A percentile compares a stretch with the other conserved stretches of the same genome.
These are phyloP conservation scores for Coemansia biformis DNA, from an alignment of 192 early-diverging fungal genomes.

Conservation along the genomic window DNA sequence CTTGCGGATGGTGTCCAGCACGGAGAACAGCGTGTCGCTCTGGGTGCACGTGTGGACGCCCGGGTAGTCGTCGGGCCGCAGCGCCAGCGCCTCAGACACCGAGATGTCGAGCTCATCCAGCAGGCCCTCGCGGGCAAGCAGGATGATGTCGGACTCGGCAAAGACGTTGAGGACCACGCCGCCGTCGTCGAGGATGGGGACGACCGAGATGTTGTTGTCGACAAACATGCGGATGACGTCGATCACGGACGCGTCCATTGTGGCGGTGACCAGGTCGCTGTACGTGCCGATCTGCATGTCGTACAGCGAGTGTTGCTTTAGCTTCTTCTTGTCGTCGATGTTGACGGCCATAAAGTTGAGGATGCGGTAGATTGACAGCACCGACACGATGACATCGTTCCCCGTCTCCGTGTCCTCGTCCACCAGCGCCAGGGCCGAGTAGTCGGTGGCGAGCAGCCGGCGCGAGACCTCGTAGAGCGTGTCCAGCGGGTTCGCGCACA, in stretches of 20 bases:
- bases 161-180: conserved; percentile 88
- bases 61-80: conserved; percentile 83
- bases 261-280: conserved; percentile 73
- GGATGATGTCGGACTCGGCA: conserved; percentile 94
- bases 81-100: conserved; percentile 76
- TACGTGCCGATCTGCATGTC: conserved; percentile 88
- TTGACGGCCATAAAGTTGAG: conserved; percentile 84
- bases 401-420: conserved; percentile 71
- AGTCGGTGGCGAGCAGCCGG: conserved; percentile 71
- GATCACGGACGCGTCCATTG: conserved; percentile 75
- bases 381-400: conserved; percentile 84
- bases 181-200: conserved; percentile 88
- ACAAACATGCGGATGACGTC: conserved; percentile 91
- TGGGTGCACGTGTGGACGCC: conserved; percentile 90
- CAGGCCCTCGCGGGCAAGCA: conserved; percentile 55
- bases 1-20: conserved; percentile 84
- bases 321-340: conserved; percentile 60
- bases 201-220: conserved; percentile 79
- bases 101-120: conserved; percentile 75
- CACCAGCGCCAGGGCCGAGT: conserved; percentile 84
- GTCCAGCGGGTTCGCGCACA: conserved; percentile 79
- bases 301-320: conserved; percentile 60
- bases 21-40: conserved; percentile 79
- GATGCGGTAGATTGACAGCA: conserved; percentile 84
- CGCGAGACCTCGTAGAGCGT: conserved; percentile 82